Evolutionary conservation across 495 filamentous ascomycete genomes (phyloP), one percentile per base, ranked within the genome.

Genomic region (Talaromyces borbonicus): DNA sequence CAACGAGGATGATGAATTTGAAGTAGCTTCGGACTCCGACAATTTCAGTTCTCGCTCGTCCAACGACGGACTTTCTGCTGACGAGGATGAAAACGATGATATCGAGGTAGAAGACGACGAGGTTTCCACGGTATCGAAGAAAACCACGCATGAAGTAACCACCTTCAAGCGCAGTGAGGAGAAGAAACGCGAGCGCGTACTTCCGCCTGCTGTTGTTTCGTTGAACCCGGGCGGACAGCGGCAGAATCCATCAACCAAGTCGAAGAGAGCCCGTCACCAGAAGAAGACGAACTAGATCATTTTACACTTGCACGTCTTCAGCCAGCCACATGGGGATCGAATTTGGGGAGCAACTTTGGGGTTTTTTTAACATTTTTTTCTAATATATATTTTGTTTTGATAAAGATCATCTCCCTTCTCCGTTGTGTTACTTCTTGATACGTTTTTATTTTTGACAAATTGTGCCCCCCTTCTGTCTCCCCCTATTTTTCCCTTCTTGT

Each of bases 1-100:
- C 60, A 83, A 90, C 57, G 81, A 84, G 53, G 85, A 88, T 53
- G 85, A 88, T 52, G 75, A 71, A 40, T 72, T 64, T 7, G 69
- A 67, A 3, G 73, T 67, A 5, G 72, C 70, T 31, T 74, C 69
- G 1, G 72, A 75, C 25, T 69, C 66, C 14, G 60, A 65, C 7
- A 66, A 60, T 16, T 29, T 46, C 8, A 46, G 43, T 23, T 61
- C 65, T 2, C 59, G 59, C 20, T 65, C 66, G 0, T 69, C 70
- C 1, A 66, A 68, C 22, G 69, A 67, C 9, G 71, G 59, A 5
- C 43, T 35, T n/a, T n/a, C n/a, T 12, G 67, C 69, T 5, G 53
- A 66, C 14, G 69, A 72, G 5, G 60, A 71, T n/a, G 65, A 63
- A 6, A 69, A 72, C 50, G 61, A 72, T 19, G 66, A 74, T 47